These are phyloP conservation scores for Macrolepiota albuminosa DNA, from an alignment of 768 basidiomycete species.

Conservation along the genomic window DNA sequence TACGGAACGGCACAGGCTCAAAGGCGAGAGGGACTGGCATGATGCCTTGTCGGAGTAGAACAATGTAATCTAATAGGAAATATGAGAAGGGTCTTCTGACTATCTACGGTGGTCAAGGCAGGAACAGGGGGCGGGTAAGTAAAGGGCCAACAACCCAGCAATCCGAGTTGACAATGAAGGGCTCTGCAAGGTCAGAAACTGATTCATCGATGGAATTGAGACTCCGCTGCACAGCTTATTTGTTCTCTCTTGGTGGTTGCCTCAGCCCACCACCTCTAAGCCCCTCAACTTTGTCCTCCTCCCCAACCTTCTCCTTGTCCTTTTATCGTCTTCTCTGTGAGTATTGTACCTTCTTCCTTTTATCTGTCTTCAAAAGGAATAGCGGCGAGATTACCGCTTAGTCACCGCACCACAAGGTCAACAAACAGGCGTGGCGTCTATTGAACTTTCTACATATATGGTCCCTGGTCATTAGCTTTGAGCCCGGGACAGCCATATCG, in stretches of 20 bases:
- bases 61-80: neutral
- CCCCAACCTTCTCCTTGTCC: constrained; percentile 5
- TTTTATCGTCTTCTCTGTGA: constrained; percentile 16
- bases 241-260: constrained; percentile 34
- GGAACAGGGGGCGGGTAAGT: neutral
- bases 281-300: constrained; percentile 17
- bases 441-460: constrained; percentile 6
- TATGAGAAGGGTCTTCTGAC: neutral
- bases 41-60: neutral
- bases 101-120: neutral
- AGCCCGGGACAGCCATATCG: neutral
- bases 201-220: constrained; percentile 33
- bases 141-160: neutral
- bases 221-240: constrained; percentile 48
- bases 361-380: constrained; percentile 5
- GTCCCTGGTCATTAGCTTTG: neutral
- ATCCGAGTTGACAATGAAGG: neutral
- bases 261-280: constrained; percentile 23
- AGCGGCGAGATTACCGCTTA: constrained; percentile 11
- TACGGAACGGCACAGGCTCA: neutral
- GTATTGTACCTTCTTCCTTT: constrained; percentile 16
- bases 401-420: constrained; percentile 11
- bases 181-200: constrained; percentile 1
- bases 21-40: neutral
- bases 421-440: constrained; percentile 16